Percentiles rank a stretch among this genome's conserved stretches.
These are phyloP conservation scores for Camellia granthamiana DNA, from an alignment of 148 eudicot genomes.

Conservation along the genomic window DNA sequence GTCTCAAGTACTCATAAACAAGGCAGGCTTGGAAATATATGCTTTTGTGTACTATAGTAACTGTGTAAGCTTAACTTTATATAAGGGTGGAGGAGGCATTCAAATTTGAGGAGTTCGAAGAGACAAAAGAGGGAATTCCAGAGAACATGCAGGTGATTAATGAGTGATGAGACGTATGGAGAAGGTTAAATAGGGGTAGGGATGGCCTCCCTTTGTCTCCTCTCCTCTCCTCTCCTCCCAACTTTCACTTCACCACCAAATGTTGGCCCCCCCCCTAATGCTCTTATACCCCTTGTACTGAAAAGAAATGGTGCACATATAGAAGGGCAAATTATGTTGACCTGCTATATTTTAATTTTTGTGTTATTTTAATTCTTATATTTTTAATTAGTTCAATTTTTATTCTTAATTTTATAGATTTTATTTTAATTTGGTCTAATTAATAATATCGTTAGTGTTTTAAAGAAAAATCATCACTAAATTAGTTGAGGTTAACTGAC, in stretches of 20 bases:
- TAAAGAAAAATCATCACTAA: no score
- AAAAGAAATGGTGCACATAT: neutral
- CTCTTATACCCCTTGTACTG: neutral
- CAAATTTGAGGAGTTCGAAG: neutral
- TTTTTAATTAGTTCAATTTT: no score
- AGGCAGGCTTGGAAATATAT: neutral
- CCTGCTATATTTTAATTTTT: neutral
- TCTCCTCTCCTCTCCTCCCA: neutral
- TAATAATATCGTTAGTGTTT: no score
- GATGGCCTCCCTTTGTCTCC: neutral
- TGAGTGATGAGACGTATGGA: conserved; percentile 4
- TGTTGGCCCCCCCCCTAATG: neutral
- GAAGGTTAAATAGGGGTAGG: neutral
- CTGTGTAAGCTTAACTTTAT: neutral
- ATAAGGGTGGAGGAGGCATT: neutral
- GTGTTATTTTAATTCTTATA: no score
- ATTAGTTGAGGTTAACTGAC: no score
- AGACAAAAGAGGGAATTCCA: neutral
- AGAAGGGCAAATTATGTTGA: neutral
- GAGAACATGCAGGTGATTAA: conserved; percentile 1
- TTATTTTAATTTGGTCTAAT: no score
- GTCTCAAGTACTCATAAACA: neutral
- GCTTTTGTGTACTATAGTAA: neutral
- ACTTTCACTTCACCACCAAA: neutral
- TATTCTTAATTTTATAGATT: no score